A percentile compares a stretch with the other conserved stretches of the same genome.
phyloP scores from a whole-genome alignment of 495 filamentous ascomycete genomes.

The Aspergillus funiculosus region DNA sequence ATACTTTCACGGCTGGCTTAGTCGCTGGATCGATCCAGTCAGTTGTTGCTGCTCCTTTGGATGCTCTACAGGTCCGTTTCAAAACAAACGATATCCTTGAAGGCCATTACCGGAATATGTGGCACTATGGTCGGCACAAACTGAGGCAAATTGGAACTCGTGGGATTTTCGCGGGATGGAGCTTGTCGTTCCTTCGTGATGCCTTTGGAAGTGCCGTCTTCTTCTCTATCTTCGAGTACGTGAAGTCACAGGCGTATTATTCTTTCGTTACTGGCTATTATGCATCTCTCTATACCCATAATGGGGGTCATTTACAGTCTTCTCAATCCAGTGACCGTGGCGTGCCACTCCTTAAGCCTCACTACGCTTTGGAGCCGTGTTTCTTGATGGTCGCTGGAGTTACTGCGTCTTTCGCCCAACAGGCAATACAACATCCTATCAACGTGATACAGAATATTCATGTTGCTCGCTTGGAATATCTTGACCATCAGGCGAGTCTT shows the following conservation, averaged over 20 bases:
- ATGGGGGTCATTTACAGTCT: slow-evolving; percentile 25
- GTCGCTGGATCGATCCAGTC: slow-evolving; percentile 73
- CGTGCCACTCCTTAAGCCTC: slow-evolving; percentile 63
- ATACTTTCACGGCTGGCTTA: slow-evolving; percentile 73
- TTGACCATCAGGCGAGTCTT: slow-evolving; percentile 61
- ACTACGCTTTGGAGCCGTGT: slow-evolving; percentile 77
- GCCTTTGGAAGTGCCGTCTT: slow-evolving; percentile 76
- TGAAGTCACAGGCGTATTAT: slow-evolving; percentile 84
- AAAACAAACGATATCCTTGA: slow-evolving; percentile 62
- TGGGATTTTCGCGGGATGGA: slow-evolving; percentile 79
- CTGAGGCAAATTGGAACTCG: slow-evolving; percentile 69
- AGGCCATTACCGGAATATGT: slow-evolving; percentile 71
- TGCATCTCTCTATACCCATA: slow-evolving; percentile 42
- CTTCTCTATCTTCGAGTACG: slow-evolving; percentile 79
- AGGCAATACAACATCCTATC: slow-evolving; percentile 72
- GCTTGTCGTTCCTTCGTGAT: slow-evolving; percentile 73
- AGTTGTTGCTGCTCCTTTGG: slow-evolving; percentile 77
- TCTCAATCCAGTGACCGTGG: slow-evolving; percentile 27
- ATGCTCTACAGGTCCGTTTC: slow-evolving; percentile 78
- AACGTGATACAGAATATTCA: slow-evolving; percentile 69
- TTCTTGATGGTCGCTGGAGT: slow-evolving; percentile 77
- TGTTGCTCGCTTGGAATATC: slow-evolving; percentile 68
- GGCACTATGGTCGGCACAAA: slow-evolving; percentile 70
- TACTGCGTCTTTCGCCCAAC: slow-evolving; percentile 68
- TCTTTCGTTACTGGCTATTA: slow-evolving; percentile 74